These are phyloP conservation scores for Aurinia saxatilis DNA, from an alignment of 345 rosid genomes.

Conservation along the genomic window DNA sequence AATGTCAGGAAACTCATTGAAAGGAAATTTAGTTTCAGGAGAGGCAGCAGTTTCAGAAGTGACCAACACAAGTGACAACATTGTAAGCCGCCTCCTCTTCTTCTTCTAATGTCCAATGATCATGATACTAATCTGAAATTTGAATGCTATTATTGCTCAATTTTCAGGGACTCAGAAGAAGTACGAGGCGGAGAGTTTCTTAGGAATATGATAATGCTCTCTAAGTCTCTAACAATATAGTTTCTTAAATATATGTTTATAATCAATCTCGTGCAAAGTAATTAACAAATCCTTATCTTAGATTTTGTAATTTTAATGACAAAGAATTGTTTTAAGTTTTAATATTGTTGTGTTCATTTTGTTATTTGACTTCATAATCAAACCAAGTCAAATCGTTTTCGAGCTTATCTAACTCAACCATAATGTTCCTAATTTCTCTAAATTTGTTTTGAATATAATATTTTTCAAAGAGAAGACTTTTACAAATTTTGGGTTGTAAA, in stretches of 20 bases:
- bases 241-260: neutral
- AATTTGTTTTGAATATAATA: neutral
- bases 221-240: neutral
- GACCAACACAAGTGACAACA: slow-evolving; percentile 14
- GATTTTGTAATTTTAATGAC: neutral
- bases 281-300: neutral
- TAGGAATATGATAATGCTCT: neutral
- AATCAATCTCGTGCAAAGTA: slow-evolving; percentile 11
- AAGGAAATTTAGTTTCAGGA: slow-evolving; percentile 12
- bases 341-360: neutral
- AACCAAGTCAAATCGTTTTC: slow-evolving; percentile 4
- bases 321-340: neutral
- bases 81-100: slow-evolving; percentile 6
- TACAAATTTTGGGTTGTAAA: neutral
- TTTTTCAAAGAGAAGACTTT: neutral
- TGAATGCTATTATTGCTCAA: neutral
- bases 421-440: neutral
- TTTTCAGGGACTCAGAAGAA: slow-evolving; percentile 26
- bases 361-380: neutral
- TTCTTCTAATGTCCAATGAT: neutral
- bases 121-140: neutral
- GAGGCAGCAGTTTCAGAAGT: slow-evolving; percentile 26
- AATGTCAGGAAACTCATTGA: neutral
- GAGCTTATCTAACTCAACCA: slow-evolving; percentile 4
- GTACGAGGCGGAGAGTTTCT: slow-evolving; percentile 10